Evolutionary conservation across 495 filamentous ascomycete genomes (phyloP).

Genomic region (Aspergillus wentii): DNA sequence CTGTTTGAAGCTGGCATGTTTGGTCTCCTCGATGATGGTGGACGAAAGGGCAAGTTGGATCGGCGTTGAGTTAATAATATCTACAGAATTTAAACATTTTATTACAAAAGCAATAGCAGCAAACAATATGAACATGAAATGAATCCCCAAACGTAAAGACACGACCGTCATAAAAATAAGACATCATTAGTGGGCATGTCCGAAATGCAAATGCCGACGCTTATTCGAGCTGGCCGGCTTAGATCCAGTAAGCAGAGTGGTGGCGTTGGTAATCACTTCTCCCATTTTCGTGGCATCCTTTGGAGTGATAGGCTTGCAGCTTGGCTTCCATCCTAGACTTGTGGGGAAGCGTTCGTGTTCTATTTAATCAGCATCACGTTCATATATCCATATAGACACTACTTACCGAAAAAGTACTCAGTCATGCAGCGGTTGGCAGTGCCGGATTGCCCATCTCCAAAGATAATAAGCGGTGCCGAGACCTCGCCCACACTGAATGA

Average conservation of each 20-base stretch:
- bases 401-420: constrained; percentile 44
- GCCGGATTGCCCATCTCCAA: constrained; percentile 34
- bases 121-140: background rate
- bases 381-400: background rate
- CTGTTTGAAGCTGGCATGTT: constrained; percentile 33
- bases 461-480: constrained; percentile 36
- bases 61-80: no score
- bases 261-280: constrained; percentile 12
- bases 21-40: constrained; percentile 27
- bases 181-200: background rate
- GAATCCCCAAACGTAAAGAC: background rate
- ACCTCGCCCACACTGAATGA: constrained; percentile 41
- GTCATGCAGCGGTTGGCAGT: constrained; percentile 31
- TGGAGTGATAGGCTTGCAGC: constrained; percentile 6
- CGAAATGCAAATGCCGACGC: constrained; percentile 7
- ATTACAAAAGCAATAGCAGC: background rate
- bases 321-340: constrained; percentile 36
- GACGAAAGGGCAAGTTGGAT: constrained; percentile 24
- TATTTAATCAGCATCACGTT: constrained; percentile 14
- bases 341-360: constrained; percentile 43
- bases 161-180: no score
- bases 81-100: no score
- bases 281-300: constrained; percentile 9
- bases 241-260: constrained; percentile 6
- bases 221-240: background rate